Conservation (phyloP, 2,329 filamentous ascomycete genomes). For the Stachybotrys chartarum region DNA sequence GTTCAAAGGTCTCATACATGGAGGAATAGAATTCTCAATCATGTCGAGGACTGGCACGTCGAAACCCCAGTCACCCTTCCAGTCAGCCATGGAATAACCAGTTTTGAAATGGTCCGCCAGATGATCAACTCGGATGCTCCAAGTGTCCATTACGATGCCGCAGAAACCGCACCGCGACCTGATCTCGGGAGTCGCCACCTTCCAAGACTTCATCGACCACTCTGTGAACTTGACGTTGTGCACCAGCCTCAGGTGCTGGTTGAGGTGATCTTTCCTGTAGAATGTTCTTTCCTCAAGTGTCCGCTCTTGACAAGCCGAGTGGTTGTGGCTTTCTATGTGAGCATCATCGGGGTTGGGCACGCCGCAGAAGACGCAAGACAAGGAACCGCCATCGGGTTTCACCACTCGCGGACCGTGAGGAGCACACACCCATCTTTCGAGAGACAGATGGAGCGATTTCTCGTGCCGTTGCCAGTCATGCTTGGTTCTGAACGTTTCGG, state of each 20-base stretch:
- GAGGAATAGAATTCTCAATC: slow-evolving; percentile 60
- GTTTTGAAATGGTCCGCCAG: slow-evolving; percentile 62
- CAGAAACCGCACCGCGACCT: slow-evolving; percentile 61
- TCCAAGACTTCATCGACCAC: slow-evolving; percentile 62
- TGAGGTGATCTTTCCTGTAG: slow-evolving; percentile 60
- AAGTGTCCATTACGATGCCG: slow-evolving; percentile 53
- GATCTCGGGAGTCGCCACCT: slow-evolving; percentile 52
- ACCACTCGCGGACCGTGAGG: slow-evolving; percentile 49
- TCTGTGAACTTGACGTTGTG: slow-evolving; percentile 53
- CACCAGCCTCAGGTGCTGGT: slow-evolving; percentile 57
- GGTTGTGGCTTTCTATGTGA: slow-evolving; percentile 53
- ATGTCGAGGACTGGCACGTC: slow-evolving; percentile 53
- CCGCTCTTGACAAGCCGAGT: slow-evolving; percentile 60
- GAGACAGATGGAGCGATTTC: slow-evolving; percentile 57
- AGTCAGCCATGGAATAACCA: slow-evolving; percentile 59
- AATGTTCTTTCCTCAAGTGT: slow-evolving; percentile 54
- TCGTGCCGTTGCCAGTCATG: slow-evolving; percentile 68
- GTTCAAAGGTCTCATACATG: slow-evolving; percentile 43
- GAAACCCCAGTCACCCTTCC: slow-evolving; percentile 66
- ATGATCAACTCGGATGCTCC: slow-evolving; percentile 54
- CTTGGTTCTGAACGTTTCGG: slow-evolving; percentile 60
- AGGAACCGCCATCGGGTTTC: slow-evolving; percentile 51
- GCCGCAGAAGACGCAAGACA: slow-evolving; percentile 54
- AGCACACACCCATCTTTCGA: slow-evolving; percentile 59
- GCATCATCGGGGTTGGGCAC: slow-evolving; percentile 44